A percentile compares a stretch with the other conserved stretches of the same genome.
phyloP scores from a whole-genome alignment of 352 stramenopile genomes.

The Pythium rhizo-oryzae region DNA sequence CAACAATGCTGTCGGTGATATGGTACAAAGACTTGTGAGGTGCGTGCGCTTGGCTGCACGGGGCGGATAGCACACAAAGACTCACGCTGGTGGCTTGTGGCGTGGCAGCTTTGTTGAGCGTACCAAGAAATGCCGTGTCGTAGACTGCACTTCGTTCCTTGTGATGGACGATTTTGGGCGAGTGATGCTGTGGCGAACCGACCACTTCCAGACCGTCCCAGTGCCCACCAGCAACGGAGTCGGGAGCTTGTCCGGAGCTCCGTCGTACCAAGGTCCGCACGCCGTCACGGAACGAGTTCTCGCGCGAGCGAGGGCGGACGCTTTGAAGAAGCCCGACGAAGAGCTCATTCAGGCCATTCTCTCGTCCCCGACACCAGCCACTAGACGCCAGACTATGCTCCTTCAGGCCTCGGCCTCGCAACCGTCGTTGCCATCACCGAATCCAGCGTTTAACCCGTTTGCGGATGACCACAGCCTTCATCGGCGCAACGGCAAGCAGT shows the following conservation, averaged over 20 bases:
- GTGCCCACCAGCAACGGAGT: slow-evolving; percentile 3
- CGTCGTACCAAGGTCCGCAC: slow-evolving; percentile 54
- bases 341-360: slow-evolving; percentile 74
- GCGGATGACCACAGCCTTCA: slow-evolving; percentile 22
- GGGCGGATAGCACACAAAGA: too few species aligned
- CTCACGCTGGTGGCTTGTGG: background rate
- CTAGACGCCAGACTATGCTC: slow-evolving; percentile 34
- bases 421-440: slow-evolving; percentile 26
- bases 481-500: slow-evolving; percentile 2
- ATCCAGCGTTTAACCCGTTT: slow-evolving; percentile 38
- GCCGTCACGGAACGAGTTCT: slow-evolving; percentile 67
- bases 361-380: slow-evolving; percentile 46
- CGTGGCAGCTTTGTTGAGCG: slow-evolving; percentile 52
- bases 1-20: slow-evolving; percentile 45
- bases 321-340: slow-evolving; percentile 53
- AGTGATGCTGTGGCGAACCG: slow-evolving; percentile 62
- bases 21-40: slow-evolving; percentile 50
- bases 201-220: slow-evolving; percentile 54
- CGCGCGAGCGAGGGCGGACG: slow-evolving; percentile 55
- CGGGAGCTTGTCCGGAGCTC: background rate
- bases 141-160: slow-evolving; percentile 55
- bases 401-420: slow-evolving; percentile 36
- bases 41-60: too few species aligned
- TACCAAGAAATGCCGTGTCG: slow-evolving; percentile 67
- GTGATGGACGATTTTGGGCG: slow-evolving; percentile 55